A percentile compares a stretch with the other conserved stretches of the same genome.
These are phyloP conservation scores for Naganishia albida DNA, from an alignment of 1,284 basidiomycete genomes.

Conservation along the genomic window DNA sequence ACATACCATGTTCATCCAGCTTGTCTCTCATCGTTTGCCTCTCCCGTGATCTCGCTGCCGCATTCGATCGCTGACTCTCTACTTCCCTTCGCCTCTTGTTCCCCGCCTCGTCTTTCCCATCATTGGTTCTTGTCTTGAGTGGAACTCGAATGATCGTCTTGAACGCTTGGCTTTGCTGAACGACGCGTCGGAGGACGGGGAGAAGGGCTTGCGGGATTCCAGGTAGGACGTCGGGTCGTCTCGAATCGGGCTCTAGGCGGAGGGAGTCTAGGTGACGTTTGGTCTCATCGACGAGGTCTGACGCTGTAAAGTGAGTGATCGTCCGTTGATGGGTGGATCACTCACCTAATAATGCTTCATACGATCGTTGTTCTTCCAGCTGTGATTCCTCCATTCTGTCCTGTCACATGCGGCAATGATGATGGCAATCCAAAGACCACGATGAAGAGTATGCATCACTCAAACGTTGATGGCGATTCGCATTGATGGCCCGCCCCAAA, in stretches of 20 bases:
- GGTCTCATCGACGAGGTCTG: conserved; percentile 6
- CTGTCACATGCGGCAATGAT: not conserved
- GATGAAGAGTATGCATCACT: not conserved
- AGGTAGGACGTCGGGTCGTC: conserved; percentile 19
- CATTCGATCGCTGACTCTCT: not conserved
- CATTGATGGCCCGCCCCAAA: not conserved
- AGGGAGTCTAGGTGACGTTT: conserved; percentile 10
- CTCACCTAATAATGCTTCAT: conserved; percentile 15
- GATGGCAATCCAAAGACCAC: not conserved
- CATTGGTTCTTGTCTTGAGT: not conserved
- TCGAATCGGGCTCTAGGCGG: conserved; percentile 10
- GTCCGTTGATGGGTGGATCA: not conserved
- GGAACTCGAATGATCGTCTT: conserved; percentile 1
- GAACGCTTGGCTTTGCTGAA: conserved; percentile 8
- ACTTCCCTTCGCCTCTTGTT: conserved; percentile 13
- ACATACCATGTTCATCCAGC: conserved; percentile 17
- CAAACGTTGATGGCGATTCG: conserved; percentile 3
- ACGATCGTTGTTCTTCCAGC: conserved; percentile 3
- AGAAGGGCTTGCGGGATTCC: conserved; percentile 23
- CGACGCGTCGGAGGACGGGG: conserved; percentile 14
- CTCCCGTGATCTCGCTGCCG: not conserved
- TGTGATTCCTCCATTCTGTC: not conserved
- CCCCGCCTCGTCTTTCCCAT: not conserved
- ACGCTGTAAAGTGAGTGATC: not conserved
- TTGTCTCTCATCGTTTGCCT: conserved; percentile 23